A percentile compares a stretch with the other conserved stretches of the same genome.
Conservation (phyloP, 805 yeast genomes). For the Blastobotrys peoriensis region DNA sequence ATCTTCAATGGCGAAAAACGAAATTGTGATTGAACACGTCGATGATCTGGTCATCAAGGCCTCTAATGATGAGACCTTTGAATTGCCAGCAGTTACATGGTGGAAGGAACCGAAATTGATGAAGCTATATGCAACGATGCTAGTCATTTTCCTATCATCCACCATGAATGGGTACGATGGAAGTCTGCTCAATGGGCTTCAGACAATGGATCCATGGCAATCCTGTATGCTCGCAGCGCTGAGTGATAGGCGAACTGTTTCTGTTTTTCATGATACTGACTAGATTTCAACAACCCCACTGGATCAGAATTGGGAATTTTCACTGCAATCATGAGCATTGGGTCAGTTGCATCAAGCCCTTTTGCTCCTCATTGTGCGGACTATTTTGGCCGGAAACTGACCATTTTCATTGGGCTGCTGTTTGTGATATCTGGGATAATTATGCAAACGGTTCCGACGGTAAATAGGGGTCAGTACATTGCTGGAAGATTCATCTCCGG, state of each 20-base stretch:
- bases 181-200: constrained; percentile 16
- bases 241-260: no score
- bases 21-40: no score
- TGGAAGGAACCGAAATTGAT: no score
- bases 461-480: constrained; percentile 50
- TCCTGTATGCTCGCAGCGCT: no score
- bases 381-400: constrained; percentile 59
- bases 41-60: no score
- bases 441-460: constrained; percentile 53
- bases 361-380: constrained; percentile 57
- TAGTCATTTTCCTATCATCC: constrained; percentile 9
- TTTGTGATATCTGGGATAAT: constrained; percentile 66
- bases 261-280: no score
- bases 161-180: constrained; percentile 18
- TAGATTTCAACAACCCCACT: no score
- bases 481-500: constrained; percentile 72
- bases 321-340: constrained; percentile 33
- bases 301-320: no score
- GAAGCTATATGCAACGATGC: no score
- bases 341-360: constrained; percentile 66
- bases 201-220: constrained; percentile 21
- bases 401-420: constrained; percentile 53
- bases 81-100: no score
- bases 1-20: no score
- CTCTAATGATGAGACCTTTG: no score